A percentile compares a stretch with the other conserved stretches of the same genome.
phyloP scores from a whole-genome alignment of 2,329 filamentous ascomycete genomes.

The Bipolaris victoriae region DNA sequence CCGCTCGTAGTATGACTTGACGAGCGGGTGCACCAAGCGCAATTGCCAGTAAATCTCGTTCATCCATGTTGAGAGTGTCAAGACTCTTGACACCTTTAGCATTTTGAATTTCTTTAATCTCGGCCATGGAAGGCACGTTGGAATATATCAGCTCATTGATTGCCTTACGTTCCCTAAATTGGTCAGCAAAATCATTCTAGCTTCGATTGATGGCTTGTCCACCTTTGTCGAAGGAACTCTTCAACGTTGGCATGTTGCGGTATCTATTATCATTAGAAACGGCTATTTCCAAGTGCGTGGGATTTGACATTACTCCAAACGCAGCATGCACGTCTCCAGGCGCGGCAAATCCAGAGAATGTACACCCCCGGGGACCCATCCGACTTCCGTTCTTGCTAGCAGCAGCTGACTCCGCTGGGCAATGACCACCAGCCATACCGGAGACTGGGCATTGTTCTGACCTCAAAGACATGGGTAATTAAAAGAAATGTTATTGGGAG shows the following conservation, averaged over 20 bases:
- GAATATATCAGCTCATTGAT: conserved; percentile 38
- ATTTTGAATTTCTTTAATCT: conserved; percentile 34
- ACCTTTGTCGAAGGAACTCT: conserved; percentile 34
- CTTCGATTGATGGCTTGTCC: background rate
- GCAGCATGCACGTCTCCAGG: conserved; percentile 33
- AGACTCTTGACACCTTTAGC: conserved; percentile 53
- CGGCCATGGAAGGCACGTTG: conserved; percentile 32
- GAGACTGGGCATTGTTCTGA: conserved; percentile 31
- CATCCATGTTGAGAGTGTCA: conserved; percentile 56
- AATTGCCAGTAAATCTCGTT: conserved; percentile 59
- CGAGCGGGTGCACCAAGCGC: conserved; percentile 62
- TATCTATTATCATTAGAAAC: conserved; percentile 20
- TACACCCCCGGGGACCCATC: conserved; percentile 33
- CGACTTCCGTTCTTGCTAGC: conserved; percentile 21
- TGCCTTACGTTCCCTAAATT: conserved; percentile 32
- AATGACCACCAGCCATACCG: conserved; percentile 20
- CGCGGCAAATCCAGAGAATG: conserved; percentile 33
- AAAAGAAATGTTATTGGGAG: conserved; percentile 5
- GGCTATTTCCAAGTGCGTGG: background rate
- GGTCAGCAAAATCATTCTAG: conserved; percentile 2
- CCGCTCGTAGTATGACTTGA: conserved; percentile 60
- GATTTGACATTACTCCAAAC: conserved; percentile 21
- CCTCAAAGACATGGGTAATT: conserved; percentile 5
- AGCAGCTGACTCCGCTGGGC: conserved; percentile 21
- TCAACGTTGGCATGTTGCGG: conserved; percentile 26